Conservation (phyloP, 1,139 yeast genomes). For the Yamadazyma siamensis region DNA sequence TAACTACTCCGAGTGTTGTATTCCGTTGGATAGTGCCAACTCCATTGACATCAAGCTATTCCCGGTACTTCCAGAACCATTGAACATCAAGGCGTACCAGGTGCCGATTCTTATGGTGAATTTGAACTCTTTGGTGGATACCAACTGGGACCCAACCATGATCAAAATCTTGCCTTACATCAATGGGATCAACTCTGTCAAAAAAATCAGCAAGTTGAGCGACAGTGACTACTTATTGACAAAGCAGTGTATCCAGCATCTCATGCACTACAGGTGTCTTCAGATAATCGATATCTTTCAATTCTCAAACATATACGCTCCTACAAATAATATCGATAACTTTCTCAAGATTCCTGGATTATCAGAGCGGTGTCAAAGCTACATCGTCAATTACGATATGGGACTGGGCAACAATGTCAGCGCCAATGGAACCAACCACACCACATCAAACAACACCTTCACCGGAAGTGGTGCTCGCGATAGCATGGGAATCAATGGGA, state of each 20-base stretch:
- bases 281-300: slow-evolving; percentile 84
- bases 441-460: not conserved
- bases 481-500: not conserved
- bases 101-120: slow-evolving; percentile 88
- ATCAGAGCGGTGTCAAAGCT: slow-evolving; percentile 85
- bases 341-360: slow-evolving; percentile 63
- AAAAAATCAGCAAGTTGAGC: slow-evolving; percentile 73
- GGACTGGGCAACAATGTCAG: slow-evolving; percentile 2
- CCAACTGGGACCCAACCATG: slow-evolving; percentile 98
- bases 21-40: slow-evolving; percentile 86
- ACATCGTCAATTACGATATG: slow-evolving; percentile 46
- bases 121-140: slow-evolving; percentile 68
- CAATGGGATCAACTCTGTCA: slow-evolving; percentile 82
- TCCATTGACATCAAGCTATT: slow-evolving; percentile 89
- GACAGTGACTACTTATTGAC: slow-evolving; percentile 78
- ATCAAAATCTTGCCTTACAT: slow-evolving; percentile 79
- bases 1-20: slow-evolving; percentile 92
- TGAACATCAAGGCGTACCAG: slow-evolving; percentile 66
- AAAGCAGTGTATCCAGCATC: slow-evolving; percentile 84
- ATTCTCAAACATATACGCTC: slow-evolving; percentile 83
- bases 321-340: slow-evolving; percentile 71
- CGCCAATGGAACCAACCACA: slow-evolving; percentile 1
- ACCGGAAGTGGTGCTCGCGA: not conserved
- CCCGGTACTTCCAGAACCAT: slow-evolving; percentile 84
- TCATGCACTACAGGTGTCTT: slow-evolving; percentile 85